phyloP scores from a whole-genome alignment of 1,139 yeast species.

The Blastobotrys petasosporus region DNA sequence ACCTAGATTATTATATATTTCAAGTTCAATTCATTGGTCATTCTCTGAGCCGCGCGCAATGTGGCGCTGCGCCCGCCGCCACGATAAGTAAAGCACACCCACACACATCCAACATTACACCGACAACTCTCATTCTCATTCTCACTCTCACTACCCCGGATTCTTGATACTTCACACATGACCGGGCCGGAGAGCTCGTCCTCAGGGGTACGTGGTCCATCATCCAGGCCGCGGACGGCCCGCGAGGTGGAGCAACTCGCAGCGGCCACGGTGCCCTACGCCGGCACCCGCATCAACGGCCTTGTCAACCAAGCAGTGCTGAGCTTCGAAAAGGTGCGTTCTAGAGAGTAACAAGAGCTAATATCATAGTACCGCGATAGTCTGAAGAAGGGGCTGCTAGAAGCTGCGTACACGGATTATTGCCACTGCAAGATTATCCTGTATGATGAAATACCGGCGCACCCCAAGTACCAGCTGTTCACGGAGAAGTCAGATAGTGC shows the following conservation, averaged over 20 bases:
- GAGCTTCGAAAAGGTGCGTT: conserved; percentile 22
- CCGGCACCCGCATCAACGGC: conserved; percentile 21
- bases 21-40: too few relatives aligned
- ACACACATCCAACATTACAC: too few relatives aligned
- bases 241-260: conserved; percentile 21
- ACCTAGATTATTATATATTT: too few relatives aligned
- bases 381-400: conserved; percentile 21
- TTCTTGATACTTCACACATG: background rate
- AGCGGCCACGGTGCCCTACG: conserved; percentile 17
- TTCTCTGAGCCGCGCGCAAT: too few relatives aligned
- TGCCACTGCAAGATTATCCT: conserved; percentile 22
- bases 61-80: too few relatives aligned
- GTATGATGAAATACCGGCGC: conserved; percentile 23
- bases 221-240: conserved; percentile 11
- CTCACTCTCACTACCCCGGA: too few relatives aligned
- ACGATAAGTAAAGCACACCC: too few relatives aligned
- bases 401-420: conserved; percentile 24
- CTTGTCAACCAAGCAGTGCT: conserved; percentile 24
- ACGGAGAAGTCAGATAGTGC: conserved; percentile 15
- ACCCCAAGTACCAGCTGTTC: conserved; percentile 18
- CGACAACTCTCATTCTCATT: too few relatives aligned
- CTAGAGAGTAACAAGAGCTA: conserved; percentile 1
- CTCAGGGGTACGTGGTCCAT: background rate
- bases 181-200: conserved; percentile 1
- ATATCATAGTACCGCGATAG: conserved; percentile 18